A percentile compares a stretch with the other conserved stretches of the same genome.
These are phyloP conservation scores for Tephrocybe sp. DNA, from an alignment of 768 basidiomycete species.

Conservation along the genomic window DNA sequence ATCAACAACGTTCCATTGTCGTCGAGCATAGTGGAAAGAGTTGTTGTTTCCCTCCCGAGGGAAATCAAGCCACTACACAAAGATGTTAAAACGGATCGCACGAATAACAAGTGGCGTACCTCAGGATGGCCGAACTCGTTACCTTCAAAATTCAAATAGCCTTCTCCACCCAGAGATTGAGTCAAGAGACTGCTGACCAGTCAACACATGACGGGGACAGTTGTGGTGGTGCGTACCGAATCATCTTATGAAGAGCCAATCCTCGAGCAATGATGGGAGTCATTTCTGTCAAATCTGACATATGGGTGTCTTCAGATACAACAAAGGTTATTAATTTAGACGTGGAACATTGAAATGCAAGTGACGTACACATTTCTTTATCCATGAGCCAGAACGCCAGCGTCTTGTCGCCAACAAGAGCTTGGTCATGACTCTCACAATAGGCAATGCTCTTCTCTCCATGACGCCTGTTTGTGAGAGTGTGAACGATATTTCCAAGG, in stretches of 20 bases:
- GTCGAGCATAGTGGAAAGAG: constrained; percentile 95
- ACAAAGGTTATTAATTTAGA: no score
- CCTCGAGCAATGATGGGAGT: constrained; percentile 88
- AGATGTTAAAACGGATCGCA: background rate
- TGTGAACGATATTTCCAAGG: constrained; percentile 81
- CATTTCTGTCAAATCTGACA: constrained; percentile 83
- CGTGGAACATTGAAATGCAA: background rate
- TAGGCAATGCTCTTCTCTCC: constrained; percentile 92
- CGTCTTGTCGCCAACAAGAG: constrained; percentile 97
- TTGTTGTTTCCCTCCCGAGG: constrained; percentile 94
- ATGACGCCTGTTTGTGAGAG: constrained; percentile 84
- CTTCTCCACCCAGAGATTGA: constrained; percentile 93
- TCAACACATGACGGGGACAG: background rate
- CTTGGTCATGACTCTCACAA: constrained; percentile 96
- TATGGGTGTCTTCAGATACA: constrained; percentile 69
- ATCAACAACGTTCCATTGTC: constrained; percentile 95
- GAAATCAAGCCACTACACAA: constrained; percentile 91
- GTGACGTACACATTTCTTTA: constrained; percentile 93
- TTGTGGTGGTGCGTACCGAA: constrained; percentile 55
- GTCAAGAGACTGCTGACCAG: constrained; percentile 65
- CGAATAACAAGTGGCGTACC: constrained; percentile 36
- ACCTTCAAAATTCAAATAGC: constrained; percentile 96
- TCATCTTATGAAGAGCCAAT: constrained; percentile 94
- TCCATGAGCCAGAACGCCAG: constrained; percentile 99
- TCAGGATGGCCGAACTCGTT: constrained; percentile 99